phyloP scores from a whole-genome alignment of 306 rosid genomes.

The Dalbergia oliveri region DNA sequence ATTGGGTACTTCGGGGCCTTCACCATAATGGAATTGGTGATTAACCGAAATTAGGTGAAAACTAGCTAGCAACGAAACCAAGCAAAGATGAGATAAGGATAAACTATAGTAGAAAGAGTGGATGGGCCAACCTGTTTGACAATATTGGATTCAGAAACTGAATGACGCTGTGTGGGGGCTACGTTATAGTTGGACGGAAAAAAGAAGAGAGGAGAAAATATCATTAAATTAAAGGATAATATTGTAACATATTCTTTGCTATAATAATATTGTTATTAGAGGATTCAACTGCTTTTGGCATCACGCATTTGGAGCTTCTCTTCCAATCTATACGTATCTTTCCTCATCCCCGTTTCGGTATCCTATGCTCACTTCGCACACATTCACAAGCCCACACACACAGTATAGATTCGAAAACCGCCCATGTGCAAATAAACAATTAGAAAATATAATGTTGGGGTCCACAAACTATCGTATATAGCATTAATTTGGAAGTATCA shows the following conservation, averaged over 20 bases:
- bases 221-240: not conserved
- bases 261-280: not conserved
- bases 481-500: too few relatives aligned
- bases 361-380: conserved; percentile 54
- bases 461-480: too few relatives aligned
- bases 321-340: conserved; percentile 52
- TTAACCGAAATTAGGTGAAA: conserved; percentile 27
- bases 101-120: not conserved
- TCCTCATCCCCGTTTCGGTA: conserved; percentile 54
- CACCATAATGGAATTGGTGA: conserved; percentile 26
- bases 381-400: conserved; percentile 48
- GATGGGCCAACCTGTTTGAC: conserved; percentile 26
- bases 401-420: conserved; percentile 41
- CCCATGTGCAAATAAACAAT: conserved; percentile 37
- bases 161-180: not conserved
- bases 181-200: conserved; percentile 22
- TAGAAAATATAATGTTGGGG: not conserved
- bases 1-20: not conserved
- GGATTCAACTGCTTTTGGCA: conserved; percentile 62
- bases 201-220: not conserved
- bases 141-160: conserved; percentile 11
- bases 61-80: conserved; percentile 2
- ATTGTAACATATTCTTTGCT: not conserved
- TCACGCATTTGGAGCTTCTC: conserved; percentile 56
- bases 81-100: not conserved